Conservation (phyloP, 441 rosid species). For the Aleurites moluccanus region DNA sequence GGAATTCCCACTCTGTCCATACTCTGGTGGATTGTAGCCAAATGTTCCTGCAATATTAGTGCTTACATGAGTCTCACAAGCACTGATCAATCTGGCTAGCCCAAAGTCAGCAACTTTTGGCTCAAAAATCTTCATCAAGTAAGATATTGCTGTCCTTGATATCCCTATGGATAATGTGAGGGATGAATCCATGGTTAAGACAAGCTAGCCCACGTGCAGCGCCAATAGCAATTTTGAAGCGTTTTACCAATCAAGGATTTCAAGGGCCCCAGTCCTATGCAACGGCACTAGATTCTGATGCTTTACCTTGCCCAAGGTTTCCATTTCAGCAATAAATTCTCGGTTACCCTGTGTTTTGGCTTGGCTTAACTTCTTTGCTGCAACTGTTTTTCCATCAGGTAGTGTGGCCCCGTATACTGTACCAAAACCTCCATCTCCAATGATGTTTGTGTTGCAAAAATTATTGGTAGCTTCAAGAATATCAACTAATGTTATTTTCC, state of each 20-base stretch:
- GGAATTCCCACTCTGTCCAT: conserved; percentile 85
- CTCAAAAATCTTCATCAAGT: conserved; percentile 73
- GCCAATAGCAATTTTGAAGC: conserved; percentile 67
- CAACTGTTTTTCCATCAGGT: conserved; percentile 59
- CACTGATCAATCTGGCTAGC: conserved; percentile 84
- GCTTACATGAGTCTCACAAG: conserved; percentile 89
- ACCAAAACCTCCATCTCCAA: conserved; percentile 93
- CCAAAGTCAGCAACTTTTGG: conserved; percentile 95
- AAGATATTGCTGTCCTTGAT: conserved; percentile 91
- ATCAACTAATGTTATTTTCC: conserved; percentile 64
- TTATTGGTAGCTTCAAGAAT: conserved; percentile 77
- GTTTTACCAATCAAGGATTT: conserved; percentile 73
- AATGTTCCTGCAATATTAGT: conserved; percentile 87
- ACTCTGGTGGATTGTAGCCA: conserved; percentile 95
- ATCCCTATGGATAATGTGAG: conserved; percentile 92
- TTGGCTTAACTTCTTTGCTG: conserved; percentile 86
- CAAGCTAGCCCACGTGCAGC: conserved; percentile 85
- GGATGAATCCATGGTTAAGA: conserved; percentile 83
- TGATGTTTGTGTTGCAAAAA: conserved; percentile 79
- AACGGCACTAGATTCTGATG: conserved; percentile 83
- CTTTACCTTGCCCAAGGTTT: conserved; percentile 92
- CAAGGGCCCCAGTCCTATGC: conserved; percentile 60
- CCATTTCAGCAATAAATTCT: conserved; percentile 93
- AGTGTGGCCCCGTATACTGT: conserved; percentile 81
- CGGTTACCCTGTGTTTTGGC: conserved; percentile 85